Base-by-base conservation (phyloP, 2,329 filamentous ascomycete genomes). In the Penicillium italicum region DNA sequence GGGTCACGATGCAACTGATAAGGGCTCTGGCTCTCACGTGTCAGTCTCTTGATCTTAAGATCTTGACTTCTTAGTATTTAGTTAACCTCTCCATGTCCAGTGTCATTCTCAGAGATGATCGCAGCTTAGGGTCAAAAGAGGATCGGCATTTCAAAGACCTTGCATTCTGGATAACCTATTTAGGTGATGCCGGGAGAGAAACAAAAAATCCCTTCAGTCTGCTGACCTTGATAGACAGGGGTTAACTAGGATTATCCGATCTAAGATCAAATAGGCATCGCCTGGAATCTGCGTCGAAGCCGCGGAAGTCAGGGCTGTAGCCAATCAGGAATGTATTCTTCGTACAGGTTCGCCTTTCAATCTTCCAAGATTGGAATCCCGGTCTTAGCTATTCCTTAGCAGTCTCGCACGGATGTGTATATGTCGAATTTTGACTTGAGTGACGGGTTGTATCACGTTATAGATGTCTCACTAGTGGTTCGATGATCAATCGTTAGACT, bases 1-100 rank as follows among this genome's bases (percentile, higher is more conserved):
- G 46, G 52, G 28, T 55, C 22, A 58, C 60, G 55, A 59, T 60
- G 55, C 59, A 60, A 60, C 55, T 44, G 59, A 63, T 63, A 62
- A 63, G 62, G 60, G 60, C 55, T 64, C 41, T 37, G 20, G 12
- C 37, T 45, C 62, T 64, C 62, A 64, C 62, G 62, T 64, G 60
- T 28, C 6, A 49, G 26, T 34, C 18, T 30, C 42, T 37, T 38
- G 56, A 62, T 59, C 50, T 53, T 53, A 41, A 50, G 40, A 49
- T 50, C 46, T 43, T 30, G 34, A 26, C 38, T 42, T 40, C 20
- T 22, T 18, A 37, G 42, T 41, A 48, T 36, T 5, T 36, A 16
- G 3, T n/a, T n/a, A n/a, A n/a, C n/a, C 16, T 34, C 30, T 31
- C 31, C 14, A 36, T 11, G 44, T 45, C 37, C 14, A 16, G 4